phyloP scores from a whole-genome alignment of 768 basidiomycete genomes.

The Hirschioporus abietinus region DNA sequence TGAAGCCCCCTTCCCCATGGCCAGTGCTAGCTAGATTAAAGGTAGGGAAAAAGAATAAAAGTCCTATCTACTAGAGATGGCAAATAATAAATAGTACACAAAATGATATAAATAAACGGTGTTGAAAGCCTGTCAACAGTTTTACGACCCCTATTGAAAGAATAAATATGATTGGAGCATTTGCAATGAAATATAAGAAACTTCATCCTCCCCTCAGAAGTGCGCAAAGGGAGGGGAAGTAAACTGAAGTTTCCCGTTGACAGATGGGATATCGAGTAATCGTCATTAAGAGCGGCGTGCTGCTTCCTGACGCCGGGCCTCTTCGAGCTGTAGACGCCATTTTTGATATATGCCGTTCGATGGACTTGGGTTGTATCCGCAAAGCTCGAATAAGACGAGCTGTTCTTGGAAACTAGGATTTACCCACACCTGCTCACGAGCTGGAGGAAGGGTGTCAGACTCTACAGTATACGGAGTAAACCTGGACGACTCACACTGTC shows the following conservation, averaged over 20 bases:
- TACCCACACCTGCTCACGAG: conserved; percentile 73
- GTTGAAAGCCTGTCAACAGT: too few species aligned
- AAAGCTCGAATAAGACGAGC: conserved; percentile 68
- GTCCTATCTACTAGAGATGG: too few species aligned
- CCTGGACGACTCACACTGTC: conserved; percentile 40
- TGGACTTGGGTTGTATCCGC: conserved; percentile 57
- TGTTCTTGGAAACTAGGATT: conserved; percentile 79
- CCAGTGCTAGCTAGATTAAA: too few species aligned
- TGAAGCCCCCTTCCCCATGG: too few species aligned
- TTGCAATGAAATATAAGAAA: not conserved
- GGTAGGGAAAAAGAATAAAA: too few species aligned
- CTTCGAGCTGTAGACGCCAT: conserved; percentile 54
- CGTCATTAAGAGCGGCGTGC: not conserved
- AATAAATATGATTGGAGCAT: too few species aligned
- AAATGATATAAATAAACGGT: too few species aligned
- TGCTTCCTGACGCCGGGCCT: not conserved
- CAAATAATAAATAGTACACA: too few species aligned
- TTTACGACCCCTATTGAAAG: too few species aligned
- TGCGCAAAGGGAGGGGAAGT: too few species aligned
- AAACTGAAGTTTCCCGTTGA: not conserved
- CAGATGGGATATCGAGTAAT: not conserved
- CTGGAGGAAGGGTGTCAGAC: conserved; percentile 28
- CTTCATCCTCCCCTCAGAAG: too few species aligned
- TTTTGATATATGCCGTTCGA: conserved; percentile 58
- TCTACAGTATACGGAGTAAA: conserved; percentile 7